Conservation (phyloP, 352 stramenopile genomes). For the Blastocystis sp. region DNA sequence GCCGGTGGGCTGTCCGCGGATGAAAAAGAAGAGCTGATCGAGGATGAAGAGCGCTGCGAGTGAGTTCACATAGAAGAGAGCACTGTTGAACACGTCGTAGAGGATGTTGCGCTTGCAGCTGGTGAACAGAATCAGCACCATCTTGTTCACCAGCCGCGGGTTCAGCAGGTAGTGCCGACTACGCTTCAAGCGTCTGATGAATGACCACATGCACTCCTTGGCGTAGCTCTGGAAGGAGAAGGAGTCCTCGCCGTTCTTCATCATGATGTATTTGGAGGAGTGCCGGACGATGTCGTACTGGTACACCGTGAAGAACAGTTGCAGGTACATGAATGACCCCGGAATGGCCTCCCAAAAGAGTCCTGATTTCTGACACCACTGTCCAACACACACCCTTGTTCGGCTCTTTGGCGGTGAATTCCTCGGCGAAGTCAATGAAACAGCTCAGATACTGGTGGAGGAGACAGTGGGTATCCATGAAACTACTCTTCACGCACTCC, state of each 20-base stretch:
- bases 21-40: conserved; percentile 38
- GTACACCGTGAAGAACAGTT: conserved; percentile 49
- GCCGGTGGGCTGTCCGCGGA: background rate
- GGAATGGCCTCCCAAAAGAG: conserved; percentile 51
- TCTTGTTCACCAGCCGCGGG: background rate
- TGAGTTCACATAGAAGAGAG: background rate
- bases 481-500: background rate
- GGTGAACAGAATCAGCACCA: conserved; percentile 30
- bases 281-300: conserved; percentile 48
- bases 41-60: conserved; percentile 15
- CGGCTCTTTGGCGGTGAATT: background rate
- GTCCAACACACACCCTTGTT: background rate
- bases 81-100: conserved; percentile 56
- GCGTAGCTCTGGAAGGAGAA: background rate
- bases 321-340: conserved; percentile 43
- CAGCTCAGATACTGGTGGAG: conserved; percentile 38
- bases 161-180: conserved; percentile 41
- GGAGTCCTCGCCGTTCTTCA: conserved; percentile 10
- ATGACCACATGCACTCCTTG: conserved; percentile 7
- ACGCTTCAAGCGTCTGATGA: background rate
- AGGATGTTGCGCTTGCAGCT: conserved; percentile 48
- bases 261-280: conserved; percentile 51
- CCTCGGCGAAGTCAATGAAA: conserved; percentile 53
- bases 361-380: background rate
- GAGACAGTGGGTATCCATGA: background rate